A percentile compares a stretch with the other conserved stretches of the same genome.
Conservation (phyloP, 2,329 filamentous ascomycete species). For the Gliomastix tumulicola region DNA sequence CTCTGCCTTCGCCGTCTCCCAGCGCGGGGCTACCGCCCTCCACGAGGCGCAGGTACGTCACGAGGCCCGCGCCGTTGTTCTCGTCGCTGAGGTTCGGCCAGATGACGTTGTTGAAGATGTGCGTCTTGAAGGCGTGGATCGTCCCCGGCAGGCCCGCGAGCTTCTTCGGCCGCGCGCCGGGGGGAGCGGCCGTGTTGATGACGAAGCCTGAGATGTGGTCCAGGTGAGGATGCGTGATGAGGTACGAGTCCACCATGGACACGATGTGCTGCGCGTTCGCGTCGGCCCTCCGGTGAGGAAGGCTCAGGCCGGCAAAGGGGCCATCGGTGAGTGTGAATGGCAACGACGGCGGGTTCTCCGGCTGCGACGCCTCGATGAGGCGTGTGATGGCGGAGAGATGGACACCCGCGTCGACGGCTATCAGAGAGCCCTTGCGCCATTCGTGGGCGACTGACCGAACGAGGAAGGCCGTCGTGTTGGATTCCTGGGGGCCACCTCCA, state of each 20-base stretch:
- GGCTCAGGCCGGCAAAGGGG: slow-evolving; percentile 71
- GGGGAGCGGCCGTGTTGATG: slow-evolving; percentile 84
- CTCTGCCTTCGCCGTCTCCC: slow-evolving; percentile 70
- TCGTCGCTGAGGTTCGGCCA: slow-evolving; percentile 98
- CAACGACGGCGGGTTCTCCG: slow-evolving; percentile 17
- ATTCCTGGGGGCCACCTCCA: slow-evolving; percentile 83
- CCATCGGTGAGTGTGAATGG: slow-evolving; percentile 56
- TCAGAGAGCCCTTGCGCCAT: slow-evolving; percentile 75
- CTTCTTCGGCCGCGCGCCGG: slow-evolving; percentile 74
- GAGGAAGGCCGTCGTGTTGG: slow-evolving; percentile 83
- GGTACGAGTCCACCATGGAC: slow-evolving; percentile 75
- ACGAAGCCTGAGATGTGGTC: slow-evolving; percentile 91
- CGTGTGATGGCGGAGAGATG: slow-evolving; percentile 80
- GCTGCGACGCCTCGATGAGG: slow-evolving; percentile 58
- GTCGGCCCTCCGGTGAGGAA: slow-evolving; percentile 58
- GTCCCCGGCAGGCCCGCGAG: slow-evolving; percentile 81
- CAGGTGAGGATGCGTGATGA: slow-evolving; percentile 95
- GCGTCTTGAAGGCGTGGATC: slow-evolving; percentile 84
- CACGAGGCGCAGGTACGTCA: slow-evolving; percentile 82
- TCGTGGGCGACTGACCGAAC: slow-evolving; percentile 72
- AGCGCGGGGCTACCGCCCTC: slow-evolving; percentile 83
- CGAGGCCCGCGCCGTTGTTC: slow-evolving; percentile 84
- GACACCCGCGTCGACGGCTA: slow-evolving; percentile 92
- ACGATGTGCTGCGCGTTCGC: slow-evolving; percentile 81
- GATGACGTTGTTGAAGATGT: slow-evolving; percentile 96